A percentile compares a stretch with the other conserved stretches of the same genome.
These are phyloP conservation scores for Tardiomyces digboiensis DNA, from an alignment of 1,139 yeast species.

Conservation along the genomic window DNA sequence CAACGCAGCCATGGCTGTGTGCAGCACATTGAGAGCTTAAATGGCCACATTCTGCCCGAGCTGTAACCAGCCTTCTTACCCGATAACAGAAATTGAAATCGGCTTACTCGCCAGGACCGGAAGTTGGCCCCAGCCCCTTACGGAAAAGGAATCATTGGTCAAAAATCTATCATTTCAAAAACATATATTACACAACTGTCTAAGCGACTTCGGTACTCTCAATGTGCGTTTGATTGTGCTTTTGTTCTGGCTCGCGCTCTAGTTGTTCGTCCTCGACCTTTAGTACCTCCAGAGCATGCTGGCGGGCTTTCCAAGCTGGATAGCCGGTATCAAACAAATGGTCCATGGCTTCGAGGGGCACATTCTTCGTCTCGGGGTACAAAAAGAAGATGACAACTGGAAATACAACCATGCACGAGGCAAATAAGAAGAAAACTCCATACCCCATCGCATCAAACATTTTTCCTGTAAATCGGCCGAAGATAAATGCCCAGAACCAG, in stretches of 20 bases:
- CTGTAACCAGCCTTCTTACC: no score
- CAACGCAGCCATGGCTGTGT: no score
- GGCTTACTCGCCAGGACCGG: no score
- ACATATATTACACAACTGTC: no score
- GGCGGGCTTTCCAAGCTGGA: constrained; percentile 18
- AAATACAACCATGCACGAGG: constrained; percentile 9
- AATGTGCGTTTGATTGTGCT: constrained; percentile 1
- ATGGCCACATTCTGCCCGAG: no score
- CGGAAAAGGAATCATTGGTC: no score
- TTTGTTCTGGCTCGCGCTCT: constrained; percentile 4
- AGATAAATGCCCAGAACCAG: constrained; percentile 36
- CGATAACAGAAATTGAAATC: no score
- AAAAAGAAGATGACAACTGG: constrained; percentile 37
- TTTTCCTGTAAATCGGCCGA: constrained; percentile 10
- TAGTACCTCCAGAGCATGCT: constrained; percentile 2
- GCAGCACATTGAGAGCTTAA: no score
- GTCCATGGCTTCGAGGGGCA: constrained; percentile 58
- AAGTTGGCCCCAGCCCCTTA: no score
- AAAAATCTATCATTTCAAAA: no score
- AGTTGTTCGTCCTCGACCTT: constrained; percentile 5
- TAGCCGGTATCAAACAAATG: constrained; percentile 34
- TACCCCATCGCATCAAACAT: constrained; percentile 7
- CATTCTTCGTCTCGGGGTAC: constrained; percentile 57
- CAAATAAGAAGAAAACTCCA: constrained; percentile 9
- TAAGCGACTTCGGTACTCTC: constrained; percentile 4